These are phyloP conservation scores for Podaxis mareebaensis DNA, from an alignment of 768 basidiomycete species.

Conservation along the genomic window DNA sequence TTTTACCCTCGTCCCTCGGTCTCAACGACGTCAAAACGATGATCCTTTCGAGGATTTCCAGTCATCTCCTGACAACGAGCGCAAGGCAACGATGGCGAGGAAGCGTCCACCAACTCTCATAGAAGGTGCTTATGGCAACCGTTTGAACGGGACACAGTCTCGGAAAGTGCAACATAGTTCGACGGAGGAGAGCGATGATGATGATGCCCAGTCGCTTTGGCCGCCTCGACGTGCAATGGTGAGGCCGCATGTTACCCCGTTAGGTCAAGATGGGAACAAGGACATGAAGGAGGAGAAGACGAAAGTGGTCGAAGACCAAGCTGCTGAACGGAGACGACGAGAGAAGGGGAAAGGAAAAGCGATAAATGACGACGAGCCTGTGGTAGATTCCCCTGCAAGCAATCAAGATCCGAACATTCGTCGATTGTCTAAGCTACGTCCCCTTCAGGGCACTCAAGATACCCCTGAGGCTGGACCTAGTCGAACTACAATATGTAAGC, in stretches of 20 bases:
- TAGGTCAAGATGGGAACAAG: not conserved
- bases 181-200: constrained; percentile 5
- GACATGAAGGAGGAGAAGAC: not conserved
- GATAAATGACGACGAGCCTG: not conserved
- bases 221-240: not conserved
- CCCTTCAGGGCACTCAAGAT: not conserved
- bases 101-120: not conserved
- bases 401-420: not conserved
- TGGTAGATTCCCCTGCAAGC: not conserved
- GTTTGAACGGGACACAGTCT: not conserved
- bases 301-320: not conserved
- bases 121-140: constrained; percentile 6
- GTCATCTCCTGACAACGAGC: not conserved
- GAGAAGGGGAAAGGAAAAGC: constrained; percentile 12
- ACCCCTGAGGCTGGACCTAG: constrained; percentile 1
- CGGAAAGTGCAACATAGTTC: not conserved
- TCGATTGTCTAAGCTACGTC: not conserved
- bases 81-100: not conserved
- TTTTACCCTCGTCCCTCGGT: not conserved
- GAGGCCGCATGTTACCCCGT: not conserved
- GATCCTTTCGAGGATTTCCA: constrained; percentile 10
- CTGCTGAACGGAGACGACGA: not conserved
- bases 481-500: constrained; percentile 1
- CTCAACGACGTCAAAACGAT: not conserved
- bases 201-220: not conserved